Conservation (phyloP, 2,329 filamentous ascomycete species). For the Pseudocercospora ulei region DNA sequence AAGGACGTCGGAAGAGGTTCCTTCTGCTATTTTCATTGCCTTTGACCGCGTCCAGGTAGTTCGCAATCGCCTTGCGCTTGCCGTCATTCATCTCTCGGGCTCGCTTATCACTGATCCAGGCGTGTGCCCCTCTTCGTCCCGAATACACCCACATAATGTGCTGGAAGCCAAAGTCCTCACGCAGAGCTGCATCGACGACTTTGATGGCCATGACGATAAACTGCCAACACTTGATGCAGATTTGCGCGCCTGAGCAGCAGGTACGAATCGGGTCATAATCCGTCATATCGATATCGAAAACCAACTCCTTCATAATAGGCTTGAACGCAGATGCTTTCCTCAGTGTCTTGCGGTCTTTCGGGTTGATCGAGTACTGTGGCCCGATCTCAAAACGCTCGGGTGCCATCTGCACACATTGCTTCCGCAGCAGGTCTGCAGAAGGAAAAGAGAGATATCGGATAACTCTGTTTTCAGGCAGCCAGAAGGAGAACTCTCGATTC, state of each 20-base stretch:
- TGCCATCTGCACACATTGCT: slow-evolving; percentile 78
- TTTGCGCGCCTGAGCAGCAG: slow-evolving; percentile 86
- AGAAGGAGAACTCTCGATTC: slow-evolving; percentile 93
- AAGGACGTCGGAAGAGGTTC: slow-evolving; percentile 72
- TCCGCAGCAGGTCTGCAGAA: slow-evolving; percentile 65
- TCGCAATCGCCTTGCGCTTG: slow-evolving; percentile 72
- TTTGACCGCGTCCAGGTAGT: slow-evolving; percentile 81
- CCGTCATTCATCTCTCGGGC: slow-evolving; percentile 77
- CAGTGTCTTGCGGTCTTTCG: slow-evolving; percentile 80
- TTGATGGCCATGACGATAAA: slow-evolving; percentile 98
- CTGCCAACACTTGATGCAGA: slow-evolving; percentile 88
- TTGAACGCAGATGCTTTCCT: slow-evolving; percentile 72
- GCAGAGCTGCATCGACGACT: slow-evolving; percentile 73
- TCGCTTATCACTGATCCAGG: slow-evolving; percentile 90
- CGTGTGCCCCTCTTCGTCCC: slow-evolving; percentile 88
- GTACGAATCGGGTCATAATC: slow-evolving; percentile 96
- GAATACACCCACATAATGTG: slow-evolving; percentile 99
- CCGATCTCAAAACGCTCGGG: slow-evolving; percentile 96
- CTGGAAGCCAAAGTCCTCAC: slow-evolving; percentile 91
- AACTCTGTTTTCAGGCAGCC: slow-evolving; percentile 83
- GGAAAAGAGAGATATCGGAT: slow-evolving; percentile 78
- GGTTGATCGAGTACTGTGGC: slow-evolving; percentile 90
- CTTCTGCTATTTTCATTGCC: slow-evolving; percentile 74
- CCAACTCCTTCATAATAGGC: slow-evolving; percentile 82
- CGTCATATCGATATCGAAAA: slow-evolving; percentile 98